phyloP scores from a whole-genome alignment of 148 eudicot species.

The Fagopyrum homotropicum region DNA sequence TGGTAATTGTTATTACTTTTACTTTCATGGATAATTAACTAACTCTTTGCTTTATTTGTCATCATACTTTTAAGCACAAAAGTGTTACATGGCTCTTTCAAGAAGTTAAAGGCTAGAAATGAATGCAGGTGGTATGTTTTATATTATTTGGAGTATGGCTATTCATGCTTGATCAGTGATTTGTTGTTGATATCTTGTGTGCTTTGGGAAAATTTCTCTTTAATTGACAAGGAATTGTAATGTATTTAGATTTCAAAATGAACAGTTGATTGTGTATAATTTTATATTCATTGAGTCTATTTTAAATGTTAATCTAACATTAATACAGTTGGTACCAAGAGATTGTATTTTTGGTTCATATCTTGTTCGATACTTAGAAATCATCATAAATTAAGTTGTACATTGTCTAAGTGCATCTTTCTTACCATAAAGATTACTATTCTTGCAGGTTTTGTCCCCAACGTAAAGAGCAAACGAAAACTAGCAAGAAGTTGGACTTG shows the following conservation, averaged over 20 bases:
- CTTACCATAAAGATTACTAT: not conserved
- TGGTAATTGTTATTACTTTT: conserved; percentile 38
- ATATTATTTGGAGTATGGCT: no score
- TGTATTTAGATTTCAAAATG: not conserved
- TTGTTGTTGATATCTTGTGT: no score
- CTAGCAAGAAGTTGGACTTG: conserved; percentile 96
- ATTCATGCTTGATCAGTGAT: no score
- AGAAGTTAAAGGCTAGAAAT: no score
- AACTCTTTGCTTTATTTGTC: not conserved
- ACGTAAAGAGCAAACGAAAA: conserved; percentile 88
- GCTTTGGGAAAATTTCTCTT: no score
- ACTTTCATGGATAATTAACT: not conserved
- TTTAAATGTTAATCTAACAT: not conserved
- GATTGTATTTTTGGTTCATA: not conserved
- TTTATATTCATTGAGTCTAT: not conserved
- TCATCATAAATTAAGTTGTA: not conserved
- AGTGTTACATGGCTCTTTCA: no score
- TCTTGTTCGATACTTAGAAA: not conserved
- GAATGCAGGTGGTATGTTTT: no score
- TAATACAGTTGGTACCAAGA: not conserved
- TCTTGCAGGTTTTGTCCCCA: conserved; percentile 80
- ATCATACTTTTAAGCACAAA: not conserved
- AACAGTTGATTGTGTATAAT: not conserved
- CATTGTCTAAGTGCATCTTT: not conserved
- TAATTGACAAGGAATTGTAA: no score